Conservation (phyloP, 192 early-diverging fungal species). For the Coemansia guatemalensis region DNA sequence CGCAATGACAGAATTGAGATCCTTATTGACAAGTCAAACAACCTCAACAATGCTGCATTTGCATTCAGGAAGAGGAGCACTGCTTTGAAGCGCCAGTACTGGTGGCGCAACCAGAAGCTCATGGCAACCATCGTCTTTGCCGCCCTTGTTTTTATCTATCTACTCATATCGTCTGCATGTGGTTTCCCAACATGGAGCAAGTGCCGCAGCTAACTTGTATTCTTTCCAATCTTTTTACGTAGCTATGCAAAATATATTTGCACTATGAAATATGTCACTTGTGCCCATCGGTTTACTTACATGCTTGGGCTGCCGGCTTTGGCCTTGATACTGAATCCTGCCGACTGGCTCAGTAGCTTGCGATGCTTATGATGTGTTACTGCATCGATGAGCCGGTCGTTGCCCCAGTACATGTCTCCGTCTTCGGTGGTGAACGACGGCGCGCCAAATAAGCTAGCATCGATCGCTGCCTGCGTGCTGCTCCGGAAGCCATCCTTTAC, state of each 20-base stretch:
- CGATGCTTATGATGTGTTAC: conserved; percentile 24
- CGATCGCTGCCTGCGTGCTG: conserved; percentile 50
- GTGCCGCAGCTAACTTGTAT: conserved; percentile 37
- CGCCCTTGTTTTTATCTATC: conserved; percentile 69
- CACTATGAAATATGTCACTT: not conserved
- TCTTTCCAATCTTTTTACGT: conserved; percentile 4
- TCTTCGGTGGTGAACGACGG: conserved; percentile 57
- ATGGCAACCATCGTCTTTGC: conserved; percentile 67
- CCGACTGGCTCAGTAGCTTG: conserved; percentile 24
- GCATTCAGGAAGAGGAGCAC: conserved; percentile 88
- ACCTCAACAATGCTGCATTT: conserved; percentile 82
- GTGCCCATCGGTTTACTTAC: not conserved
- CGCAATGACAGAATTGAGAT: conserved; percentile 86
- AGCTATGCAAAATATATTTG: not conserved
- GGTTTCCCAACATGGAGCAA: conserved; percentile 73
- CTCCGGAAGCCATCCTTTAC: conserved; percentile 37
- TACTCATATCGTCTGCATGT: conserved; percentile 70
- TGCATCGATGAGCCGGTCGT: conserved; percentile 55
- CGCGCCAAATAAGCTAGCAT: conserved; percentile 52
- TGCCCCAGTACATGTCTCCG: conserved; percentile 59
- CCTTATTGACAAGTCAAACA: conserved; percentile 88
- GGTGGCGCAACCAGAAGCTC: conserved; percentile 93
- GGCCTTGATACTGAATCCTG: conserved; percentile 23
- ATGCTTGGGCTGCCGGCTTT: conserved; percentile 25
- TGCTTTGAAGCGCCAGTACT: conserved; percentile 79